Conservation (phyloP, 352 stramenopile species). For the Globisporangium uncinulatum region DNA sequence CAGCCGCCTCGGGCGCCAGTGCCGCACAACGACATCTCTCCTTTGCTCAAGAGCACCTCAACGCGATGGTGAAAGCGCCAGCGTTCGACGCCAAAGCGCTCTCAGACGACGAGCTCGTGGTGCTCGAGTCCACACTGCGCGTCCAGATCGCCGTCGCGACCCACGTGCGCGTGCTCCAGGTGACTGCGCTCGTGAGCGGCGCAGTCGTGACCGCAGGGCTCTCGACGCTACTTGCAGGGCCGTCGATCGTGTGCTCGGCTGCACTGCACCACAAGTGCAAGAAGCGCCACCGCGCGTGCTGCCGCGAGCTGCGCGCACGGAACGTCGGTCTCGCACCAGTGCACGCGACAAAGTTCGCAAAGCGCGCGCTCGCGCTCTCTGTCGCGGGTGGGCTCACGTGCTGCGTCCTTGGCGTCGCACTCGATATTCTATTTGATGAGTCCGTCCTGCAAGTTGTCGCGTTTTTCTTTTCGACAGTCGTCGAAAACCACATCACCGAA, state of each 20-base stretch:
- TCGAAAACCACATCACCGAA: slow-evolving; percentile 12
- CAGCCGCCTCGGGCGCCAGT: not conserved
- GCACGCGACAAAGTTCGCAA: slow-evolving; percentile 14
- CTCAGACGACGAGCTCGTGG: slow-evolving; percentile 15
- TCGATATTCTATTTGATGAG: slow-evolving; percentile 20
- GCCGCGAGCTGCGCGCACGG: slow-evolving; percentile 12
- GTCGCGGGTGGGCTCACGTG: slow-evolving; percentile 18
- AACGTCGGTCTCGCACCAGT: slow-evolving; percentile 8
- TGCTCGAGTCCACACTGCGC: slow-evolving; percentile 25
- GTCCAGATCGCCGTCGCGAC: slow-evolving; percentile 24
- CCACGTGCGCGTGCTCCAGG: slow-evolving; percentile 14
- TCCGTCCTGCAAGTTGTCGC: slow-evolving; percentile 22
- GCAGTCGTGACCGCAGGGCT: slow-evolving; percentile 15
- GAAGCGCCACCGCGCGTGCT: slow-evolving; percentile 11
- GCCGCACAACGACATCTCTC: not conserved
- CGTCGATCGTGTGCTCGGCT: slow-evolving; percentile 18
- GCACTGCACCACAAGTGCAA: slow-evolving; percentile 20
- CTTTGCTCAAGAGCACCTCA: not conserved
- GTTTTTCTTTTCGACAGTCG: slow-evolving; percentile 12
- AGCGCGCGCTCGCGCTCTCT: slow-evolving; percentile 19
- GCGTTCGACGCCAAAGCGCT: slow-evolving; percentile 14
- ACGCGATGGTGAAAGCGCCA: slow-evolving; percentile 1
- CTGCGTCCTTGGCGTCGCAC: slow-evolving; percentile 20
- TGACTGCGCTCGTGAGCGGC: slow-evolving; percentile 14
- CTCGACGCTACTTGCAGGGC: slow-evolving; percentile 16